Conservation (phyloP, 805 yeast species). For the Cyberlindnera maclurae region DNA sequence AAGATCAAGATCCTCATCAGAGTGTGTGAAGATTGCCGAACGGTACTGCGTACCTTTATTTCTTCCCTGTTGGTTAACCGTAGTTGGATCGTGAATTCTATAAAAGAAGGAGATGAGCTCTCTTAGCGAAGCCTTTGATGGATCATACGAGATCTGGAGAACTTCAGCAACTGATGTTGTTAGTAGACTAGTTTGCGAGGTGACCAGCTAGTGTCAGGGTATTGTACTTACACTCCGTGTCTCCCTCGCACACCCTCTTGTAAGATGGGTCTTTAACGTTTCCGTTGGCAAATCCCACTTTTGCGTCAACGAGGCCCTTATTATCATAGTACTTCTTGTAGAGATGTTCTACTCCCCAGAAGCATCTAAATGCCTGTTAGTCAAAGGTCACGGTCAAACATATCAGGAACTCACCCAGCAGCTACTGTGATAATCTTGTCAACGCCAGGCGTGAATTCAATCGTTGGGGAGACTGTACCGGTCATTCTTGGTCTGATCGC, state of each 20-base stretch:
- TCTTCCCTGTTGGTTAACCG: conserved; percentile 75
- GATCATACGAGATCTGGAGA: conserved; percentile 77
- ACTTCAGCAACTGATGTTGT: conserved; percentile 53
- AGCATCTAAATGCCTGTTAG: conserved; percentile 42
- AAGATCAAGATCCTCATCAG: conserved; percentile 35
- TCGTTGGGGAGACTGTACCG: conserved; percentile 28
- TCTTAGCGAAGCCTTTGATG: conserved; percentile 46
- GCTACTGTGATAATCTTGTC: conserved; percentile 52
- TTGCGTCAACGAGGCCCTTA: conserved; percentile 63
- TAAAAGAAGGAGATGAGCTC: conserved; percentile 79
- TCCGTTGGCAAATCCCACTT: conserved; percentile 92
- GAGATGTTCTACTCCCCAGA: conserved; percentile 87
- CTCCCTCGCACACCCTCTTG: conserved; percentile 65
- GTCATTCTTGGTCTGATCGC: too few relatives aligned
- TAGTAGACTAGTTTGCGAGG: neutral
- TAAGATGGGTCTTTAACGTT: conserved; percentile 46
- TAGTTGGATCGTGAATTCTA: conserved; percentile 92
- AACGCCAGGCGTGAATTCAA: conserved; percentile 35
- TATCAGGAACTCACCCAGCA: conserved; percentile 48
- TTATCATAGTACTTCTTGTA: conserved; percentile 63
- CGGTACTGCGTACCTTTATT: conserved; percentile 89
- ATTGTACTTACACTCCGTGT: conserved; percentile 37
- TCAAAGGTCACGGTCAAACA: neutral
- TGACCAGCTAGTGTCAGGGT: neutral
- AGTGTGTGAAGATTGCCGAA: conserved; percentile 66